Base-by-base conservation (phyloP, 2,329 filamentous ascomycete genomes). In the Lachnum nothofagi region DNA sequence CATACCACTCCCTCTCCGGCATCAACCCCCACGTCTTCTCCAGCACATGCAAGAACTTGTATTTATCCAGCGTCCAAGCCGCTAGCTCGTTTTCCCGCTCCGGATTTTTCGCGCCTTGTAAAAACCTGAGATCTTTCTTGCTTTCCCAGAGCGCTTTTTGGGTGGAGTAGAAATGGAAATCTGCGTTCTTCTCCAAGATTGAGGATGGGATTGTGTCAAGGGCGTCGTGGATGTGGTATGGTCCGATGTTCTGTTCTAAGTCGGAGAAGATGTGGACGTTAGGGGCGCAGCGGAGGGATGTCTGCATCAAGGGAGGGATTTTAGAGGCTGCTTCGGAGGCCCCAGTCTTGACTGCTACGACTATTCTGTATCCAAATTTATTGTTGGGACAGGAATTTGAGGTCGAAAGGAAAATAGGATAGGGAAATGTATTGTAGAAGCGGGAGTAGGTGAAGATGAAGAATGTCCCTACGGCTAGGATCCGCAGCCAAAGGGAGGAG, bases 1-100 rank as follows among this genome's bases (percentile, higher is more conserved):
- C 57, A 57, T 79, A 82, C 78, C 78, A 82, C 54, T 80, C 74
- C 52, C 73, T 73, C 48, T 70, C 59, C 9, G 78, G 77, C 17
- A 72, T 70, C 63, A 75, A 61, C n/a, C 63, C 59, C 60, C 73
- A 80, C 1, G 73, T 64, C 65, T 78, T 78, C 63, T 79, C 73
- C 16, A 77, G 70, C 56, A 80, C 78, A 60, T 80, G 78, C 33
- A 79, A 67, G 60, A 79, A 79, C 65, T 82, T 82, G 68, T 80
- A 82, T 66, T 80, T 80, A 67, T 82, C 79, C 29, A 82, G 64
- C 6, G 67, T 69, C 79, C 78, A 81, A 1, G 69, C 70, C 22
- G 72, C 67, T 52, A 58, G 52, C 48, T 67, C 48, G 47, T 61
- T 64, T 4, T 60, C 53, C 25, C 59, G 60, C 27, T 67, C 65